phyloP scores from a whole-genome alignment of 2,329 filamentous ascomycete species.

The Penicillium psychrosexuale region DNA sequence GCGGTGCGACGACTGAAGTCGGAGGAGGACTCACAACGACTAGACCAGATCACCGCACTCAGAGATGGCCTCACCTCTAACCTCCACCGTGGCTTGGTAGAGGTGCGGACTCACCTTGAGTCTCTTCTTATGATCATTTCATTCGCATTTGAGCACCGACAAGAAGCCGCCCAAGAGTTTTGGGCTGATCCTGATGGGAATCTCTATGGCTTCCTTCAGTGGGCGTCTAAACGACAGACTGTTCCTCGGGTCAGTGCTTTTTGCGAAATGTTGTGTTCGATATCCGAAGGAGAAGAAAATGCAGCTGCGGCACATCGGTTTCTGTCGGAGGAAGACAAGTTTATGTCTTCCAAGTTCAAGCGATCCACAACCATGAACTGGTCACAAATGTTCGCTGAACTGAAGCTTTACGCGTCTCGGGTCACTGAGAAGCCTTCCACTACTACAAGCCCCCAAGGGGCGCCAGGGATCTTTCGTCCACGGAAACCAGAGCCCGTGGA shows the following conservation, averaged over 20 bases:
- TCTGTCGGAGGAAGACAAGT: slow-evolving; percentile 76
- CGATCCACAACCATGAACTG: slow-evolving; percentile 84
- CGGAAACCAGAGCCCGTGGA: slow-evolving; percentile 63
- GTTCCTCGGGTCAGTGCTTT: slow-evolving; percentile 96
- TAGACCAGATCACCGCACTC: slow-evolving; percentile 47
- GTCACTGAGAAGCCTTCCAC: slow-evolving; percentile 67
- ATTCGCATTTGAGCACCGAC: slow-evolving; percentile 81
- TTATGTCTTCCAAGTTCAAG: slow-evolving; percentile 72
- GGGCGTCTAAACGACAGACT: slow-evolving; percentile 92
- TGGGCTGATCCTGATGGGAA: slow-evolving; percentile 93
- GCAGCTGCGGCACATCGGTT: slow-evolving; percentile 85
- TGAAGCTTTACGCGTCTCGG: slow-evolving; percentile 77
- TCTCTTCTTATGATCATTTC: slow-evolving; percentile 89
- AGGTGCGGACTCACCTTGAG: slow-evolving; percentile 64
- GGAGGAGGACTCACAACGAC: slow-evolving; percentile 79
- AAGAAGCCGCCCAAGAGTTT: slow-evolving; percentile 81
- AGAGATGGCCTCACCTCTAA: slow-evolving; percentile 43
- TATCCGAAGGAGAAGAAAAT: slow-evolving; percentile 77
- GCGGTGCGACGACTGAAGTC: slow-evolving; percentile 78
- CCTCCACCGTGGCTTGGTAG: slow-evolving; percentile 41
- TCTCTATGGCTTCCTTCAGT: slow-evolving; percentile 89
- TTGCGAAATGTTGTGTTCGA: slow-evolving; percentile 89
- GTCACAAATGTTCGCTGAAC: slow-evolving; percentile 86
- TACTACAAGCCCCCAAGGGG: slow-evolving; percentile 48
- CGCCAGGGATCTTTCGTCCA: slow-evolving; percentile 56